Evolutionary conservation across 208 protist genomes (phyloP), one percentile per base, ranked within the genome.

Genomic region (Angomonas desouzai): DNA sequence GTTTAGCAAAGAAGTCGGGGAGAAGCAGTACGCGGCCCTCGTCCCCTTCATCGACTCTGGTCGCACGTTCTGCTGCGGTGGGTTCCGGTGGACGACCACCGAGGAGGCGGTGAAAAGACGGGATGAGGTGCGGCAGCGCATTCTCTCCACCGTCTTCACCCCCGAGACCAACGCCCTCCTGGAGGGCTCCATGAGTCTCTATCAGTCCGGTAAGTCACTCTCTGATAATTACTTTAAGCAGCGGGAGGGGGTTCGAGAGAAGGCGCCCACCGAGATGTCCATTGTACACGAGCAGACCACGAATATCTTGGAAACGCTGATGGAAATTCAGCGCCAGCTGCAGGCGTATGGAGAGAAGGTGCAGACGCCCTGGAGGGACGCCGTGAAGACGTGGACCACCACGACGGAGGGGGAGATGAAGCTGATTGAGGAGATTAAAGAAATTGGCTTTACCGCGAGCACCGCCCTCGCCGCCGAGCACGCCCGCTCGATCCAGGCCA

Each of bases 401-500:
- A 43, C 59, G 1, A 58, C 49, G 10, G 18, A 30, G 6, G 29
- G 22, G 29, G 32, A 30, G 22, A 27, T 43, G 55, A 62, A 43
- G 45, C 57, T 79, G n/a, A 68, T 72, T 55, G 69, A 79, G 48
- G 77, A 83, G 13, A 63, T 85, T n/a, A 82, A 77, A 65, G 72
- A 77, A n/a, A 53, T 85, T 18, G 84, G 80, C 2, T 60, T 81
- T 47, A 85, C 77, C 10, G 84, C 80, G 16, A 87, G 84, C 60
- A 79, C 69, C 55, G 84, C 84, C 16, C 76, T 91, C 18, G 77
- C 80, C 6, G 80, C 75, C 18, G 78, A 83, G 43, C 81, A 91
- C 67, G 76, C 80, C 0, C 62, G 61, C 25, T 56, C 57, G 49
- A 47, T 76, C 33, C 65, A 78, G 18, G 51, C 59, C 2, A 69